Conservation (phyloP, 2,329 filamentous ascomycete species). For the Fusarium albosuccineum region DNA sequence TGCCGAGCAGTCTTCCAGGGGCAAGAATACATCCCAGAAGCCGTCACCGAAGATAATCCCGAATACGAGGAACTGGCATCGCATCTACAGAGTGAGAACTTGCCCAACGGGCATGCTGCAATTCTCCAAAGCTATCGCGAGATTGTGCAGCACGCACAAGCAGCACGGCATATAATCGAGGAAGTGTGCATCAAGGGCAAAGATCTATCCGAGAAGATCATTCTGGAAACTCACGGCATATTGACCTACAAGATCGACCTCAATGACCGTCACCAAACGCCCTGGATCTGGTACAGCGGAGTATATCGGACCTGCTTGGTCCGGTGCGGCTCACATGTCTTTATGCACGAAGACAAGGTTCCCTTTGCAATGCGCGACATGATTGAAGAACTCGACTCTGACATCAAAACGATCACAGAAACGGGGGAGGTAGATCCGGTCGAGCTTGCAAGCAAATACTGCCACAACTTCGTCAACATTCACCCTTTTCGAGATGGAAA, state of each 20-base stretch:
- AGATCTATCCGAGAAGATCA: constrained; percentile 36
- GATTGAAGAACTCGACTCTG: constrained; percentile 33
- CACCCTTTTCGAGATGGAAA: constrained; percentile 55
- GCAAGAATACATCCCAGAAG: not conserved
- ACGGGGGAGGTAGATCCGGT: constrained; percentile 35
- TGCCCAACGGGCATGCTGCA: too few species aligned
- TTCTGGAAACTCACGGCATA: constrained; percentile 44
- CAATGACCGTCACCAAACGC: not conserved
- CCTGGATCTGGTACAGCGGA: constrained; percentile 30
- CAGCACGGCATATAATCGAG: constrained; percentile 27
- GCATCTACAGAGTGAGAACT: too few species aligned
- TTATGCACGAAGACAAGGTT: constrained; percentile 19
- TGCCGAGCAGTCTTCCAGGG: not conserved
- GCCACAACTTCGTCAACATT: constrained; percentile 49
- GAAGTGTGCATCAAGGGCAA: constrained; percentile 16
- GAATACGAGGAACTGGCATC: too few species aligned
- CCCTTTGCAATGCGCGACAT: constrained; percentile 43
- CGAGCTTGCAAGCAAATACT: constrained; percentile 46
- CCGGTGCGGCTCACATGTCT: constrained; percentile 12
- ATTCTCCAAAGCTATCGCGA: constrained; percentile 3
- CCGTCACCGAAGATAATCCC: too few species aligned
- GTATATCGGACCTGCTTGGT: constrained; percentile 44
- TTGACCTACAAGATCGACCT: constrained; percentile 18
- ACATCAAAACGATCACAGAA: constrained; percentile 30
- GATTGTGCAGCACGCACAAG: constrained; percentile 29